Evolutionary conservation across 257 asterid genomes (phyloP).

Genomic region (Misopates orontium): DNA sequence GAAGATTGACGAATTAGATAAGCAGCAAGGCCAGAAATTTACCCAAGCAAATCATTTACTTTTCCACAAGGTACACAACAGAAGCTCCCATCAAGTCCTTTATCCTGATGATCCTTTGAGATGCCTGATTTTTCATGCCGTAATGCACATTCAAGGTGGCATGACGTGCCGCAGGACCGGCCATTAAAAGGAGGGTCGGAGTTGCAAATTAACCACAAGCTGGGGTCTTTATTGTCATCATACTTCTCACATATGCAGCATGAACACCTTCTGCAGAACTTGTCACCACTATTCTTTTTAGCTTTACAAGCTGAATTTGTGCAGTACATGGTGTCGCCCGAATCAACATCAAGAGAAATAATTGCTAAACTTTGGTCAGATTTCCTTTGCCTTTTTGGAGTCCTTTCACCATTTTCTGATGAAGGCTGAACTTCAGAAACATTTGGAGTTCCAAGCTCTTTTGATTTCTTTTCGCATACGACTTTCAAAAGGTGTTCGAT

Average conservation of each 20-base stretch:
- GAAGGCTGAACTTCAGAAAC: conserved; percentile 40
- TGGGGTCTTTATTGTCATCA: conserved; percentile 89
- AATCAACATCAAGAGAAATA: conserved; percentile 27
- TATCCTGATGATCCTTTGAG: conserved; percentile 43
- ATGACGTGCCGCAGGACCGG: conserved; percentile 72
- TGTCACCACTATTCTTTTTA: conserved; percentile 42
- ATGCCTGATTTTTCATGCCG: conserved; percentile 59
- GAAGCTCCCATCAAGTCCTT: conserved; percentile 73
- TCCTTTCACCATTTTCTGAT: conserved; percentile 52
- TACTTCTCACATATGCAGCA: conserved; percentile 73
- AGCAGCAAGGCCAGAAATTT: conserved; percentile 18
- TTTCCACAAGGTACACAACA: conserved; percentile 74
- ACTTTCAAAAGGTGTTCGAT: conserved; percentile 81
- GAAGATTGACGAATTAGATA: not conserved
- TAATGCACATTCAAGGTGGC: conserved; percentile 82
- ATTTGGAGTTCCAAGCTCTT: conserved; percentile 35
- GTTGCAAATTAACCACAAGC: conserved; percentile 73
- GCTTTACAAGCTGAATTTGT: conserved; percentile 79
- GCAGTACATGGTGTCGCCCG: conserved; percentile 40
- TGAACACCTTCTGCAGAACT: conserved; percentile 78
- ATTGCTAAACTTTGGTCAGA: conserved; percentile 29
- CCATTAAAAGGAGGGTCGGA: conserved; percentile 58
- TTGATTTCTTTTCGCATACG: conserved; percentile 64
- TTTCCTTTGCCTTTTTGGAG: conserved; percentile 75
- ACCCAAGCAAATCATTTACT: conserved; percentile 78